Evolutionary conservation across 305 asterid species (phyloP).

Genomic region (Fraxinus greggii): DNA sequence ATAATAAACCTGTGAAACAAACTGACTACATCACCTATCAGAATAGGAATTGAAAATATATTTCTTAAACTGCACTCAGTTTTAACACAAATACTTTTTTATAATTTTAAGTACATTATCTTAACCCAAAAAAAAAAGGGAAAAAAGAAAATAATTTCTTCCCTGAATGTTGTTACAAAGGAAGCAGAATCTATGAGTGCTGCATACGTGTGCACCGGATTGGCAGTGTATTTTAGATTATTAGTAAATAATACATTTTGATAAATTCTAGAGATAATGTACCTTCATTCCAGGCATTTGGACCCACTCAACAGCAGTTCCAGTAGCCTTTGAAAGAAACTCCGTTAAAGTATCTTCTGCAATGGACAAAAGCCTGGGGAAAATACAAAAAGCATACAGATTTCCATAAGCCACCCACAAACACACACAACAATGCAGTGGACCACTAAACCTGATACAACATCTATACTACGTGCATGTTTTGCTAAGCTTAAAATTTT

Average conservation of each 20-base stretch:
- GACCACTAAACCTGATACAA: constrained; percentile 37
- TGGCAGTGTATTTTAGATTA: not conserved
- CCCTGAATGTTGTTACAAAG: not conserved
- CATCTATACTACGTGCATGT: not conserved
- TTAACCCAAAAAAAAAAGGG: not conserved
- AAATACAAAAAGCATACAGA: constrained; percentile 26
- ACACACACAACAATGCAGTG: constrained; percentile 45
- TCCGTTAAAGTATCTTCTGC: constrained; percentile 65
- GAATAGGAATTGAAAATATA: not conserved
- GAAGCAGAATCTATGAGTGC: constrained; percentile 5
- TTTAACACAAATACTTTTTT: not conserved
- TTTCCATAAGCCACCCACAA: constrained; percentile 48
- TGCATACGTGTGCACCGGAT: constrained; percentile 17
- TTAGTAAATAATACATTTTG: constrained; percentile 19
- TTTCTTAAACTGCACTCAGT: not conserved
- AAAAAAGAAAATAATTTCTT: not conserved
- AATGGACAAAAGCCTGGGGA: constrained; percentile 54
- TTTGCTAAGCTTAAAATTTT: not conserved
- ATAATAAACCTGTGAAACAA: not conserved
- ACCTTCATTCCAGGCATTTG: constrained; percentile 99
- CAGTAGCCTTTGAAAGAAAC: constrained; percentile 94
- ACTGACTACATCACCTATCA: not conserved
- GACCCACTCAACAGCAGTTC: constrained; percentile 99
- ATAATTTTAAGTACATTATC: not conserved
- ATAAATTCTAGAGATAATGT: constrained; percentile 1